Evolutionary conservation across 768 basidiomycete genomes (phyloP).

Genomic region (Psilocybe cyanescens): DNA sequence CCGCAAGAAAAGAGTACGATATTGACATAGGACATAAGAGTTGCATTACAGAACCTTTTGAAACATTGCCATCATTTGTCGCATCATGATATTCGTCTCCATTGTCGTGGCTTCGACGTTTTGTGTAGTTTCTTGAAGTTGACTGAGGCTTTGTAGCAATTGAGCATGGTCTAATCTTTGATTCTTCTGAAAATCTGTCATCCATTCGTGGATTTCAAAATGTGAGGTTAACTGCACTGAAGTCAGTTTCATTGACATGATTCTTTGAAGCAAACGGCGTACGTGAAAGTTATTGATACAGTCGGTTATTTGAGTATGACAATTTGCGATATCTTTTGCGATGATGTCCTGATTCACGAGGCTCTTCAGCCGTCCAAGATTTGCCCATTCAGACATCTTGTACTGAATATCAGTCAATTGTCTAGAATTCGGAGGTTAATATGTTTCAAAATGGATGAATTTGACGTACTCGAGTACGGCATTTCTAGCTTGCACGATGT

Average conservation of each 20-base stretch:
- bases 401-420: slow-evolving; percentile 34
- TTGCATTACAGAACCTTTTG: slow-evolving; percentile 39
- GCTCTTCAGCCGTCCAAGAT: slow-evolving; percentile 39
- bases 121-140: slow-evolving; percentile 43
- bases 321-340: slow-evolving; percentile 44
- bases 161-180: slow-evolving; percentile 46
- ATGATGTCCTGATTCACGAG: slow-evolving; percentile 52
- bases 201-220: slow-evolving; percentile 52
- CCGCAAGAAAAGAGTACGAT: no score
- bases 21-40: neutral
- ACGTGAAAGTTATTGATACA: slow-evolving; percentile 55
- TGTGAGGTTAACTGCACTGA: slow-evolving; percentile 45
- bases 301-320: slow-evolving; percentile 47
- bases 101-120: slow-evolving; percentile 34
- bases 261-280: neutral
- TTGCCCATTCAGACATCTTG: slow-evolving; percentile 49
- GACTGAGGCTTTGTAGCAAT: slow-evolving; percentile 44
- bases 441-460: neutral
- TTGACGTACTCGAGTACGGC: slow-evolving; percentile 27
- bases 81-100: slow-evolving; percentile 38
- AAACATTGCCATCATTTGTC: slow-evolving; percentile 50
- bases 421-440: slow-evolving; percentile 6
- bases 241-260: neutral
- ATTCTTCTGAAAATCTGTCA: slow-evolving; percentile 42
- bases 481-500: slow-evolving; percentile 36